Conservation (phyloP, 2,329 filamentous ascomycete species). For the Cadophora sp. region DNA sequence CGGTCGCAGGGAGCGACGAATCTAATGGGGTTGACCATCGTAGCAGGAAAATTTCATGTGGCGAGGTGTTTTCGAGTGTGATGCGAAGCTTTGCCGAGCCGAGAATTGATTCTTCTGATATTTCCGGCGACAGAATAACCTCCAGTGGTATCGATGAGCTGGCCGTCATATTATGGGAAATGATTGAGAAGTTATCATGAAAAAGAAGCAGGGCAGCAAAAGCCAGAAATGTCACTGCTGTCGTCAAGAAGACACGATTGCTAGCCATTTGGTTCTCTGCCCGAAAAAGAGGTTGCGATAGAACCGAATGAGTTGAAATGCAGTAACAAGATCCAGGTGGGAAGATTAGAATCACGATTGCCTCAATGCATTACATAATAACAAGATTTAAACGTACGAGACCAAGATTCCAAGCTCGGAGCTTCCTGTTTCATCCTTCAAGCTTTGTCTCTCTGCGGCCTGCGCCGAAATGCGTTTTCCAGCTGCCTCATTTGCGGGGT, state of each 20-base stretch:
- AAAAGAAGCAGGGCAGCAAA: neutral
- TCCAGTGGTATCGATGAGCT: neutral
- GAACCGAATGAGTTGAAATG: neutral
- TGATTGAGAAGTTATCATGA: neutral
- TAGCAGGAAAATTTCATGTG: conserved; percentile 44
- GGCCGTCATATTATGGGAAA: neutral
- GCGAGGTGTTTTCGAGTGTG: conserved; percentile 38
- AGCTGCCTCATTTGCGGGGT: neutral
- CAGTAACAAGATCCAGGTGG: neutral
- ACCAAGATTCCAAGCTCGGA: neutral
- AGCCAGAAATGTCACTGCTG: neutral
- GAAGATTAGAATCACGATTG: neutral
- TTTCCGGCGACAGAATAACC: neutral
- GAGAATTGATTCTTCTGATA: conserved; percentile 9
- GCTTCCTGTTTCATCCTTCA: neutral
- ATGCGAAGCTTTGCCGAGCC: conserved; percentile 18
- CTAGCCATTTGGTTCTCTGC: neutral
- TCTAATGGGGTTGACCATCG: conserved; percentile 49
- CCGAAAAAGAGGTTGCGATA: neutral
- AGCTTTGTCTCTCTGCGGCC: neutral
- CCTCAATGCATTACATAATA: neutral
- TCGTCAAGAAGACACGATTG: neutral
- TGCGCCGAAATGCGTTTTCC: neutral
- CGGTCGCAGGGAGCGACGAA: conserved; percentile 41
- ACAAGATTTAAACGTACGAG: neutral